A percentile compares a stretch with the other conserved stretches of the same genome.
Evolutionary conservation across 352 stramenopile genomes (phyloP).

Genomic region (Pythium biforme): DNA sequence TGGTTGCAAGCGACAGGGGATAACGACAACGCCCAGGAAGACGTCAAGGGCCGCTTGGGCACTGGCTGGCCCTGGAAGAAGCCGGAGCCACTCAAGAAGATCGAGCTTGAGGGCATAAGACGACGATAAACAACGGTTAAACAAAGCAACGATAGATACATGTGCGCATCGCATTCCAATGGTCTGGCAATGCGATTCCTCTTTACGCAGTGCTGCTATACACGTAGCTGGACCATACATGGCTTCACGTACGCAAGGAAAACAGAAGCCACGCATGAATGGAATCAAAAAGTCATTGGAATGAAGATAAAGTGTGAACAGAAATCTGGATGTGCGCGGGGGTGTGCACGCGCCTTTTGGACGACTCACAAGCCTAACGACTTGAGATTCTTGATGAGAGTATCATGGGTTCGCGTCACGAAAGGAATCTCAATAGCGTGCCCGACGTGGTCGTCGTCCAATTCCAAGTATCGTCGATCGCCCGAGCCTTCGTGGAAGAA

Average conservation of each 20-base stretch:
- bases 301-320: background rate
- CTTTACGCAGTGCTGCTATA: too few relatives aligned
- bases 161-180: background rate
- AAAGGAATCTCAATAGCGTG: slow-evolving; percentile 15
- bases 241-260: too few relatives aligned
- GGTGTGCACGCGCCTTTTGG: background rate
- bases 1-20: slow-evolving; percentile 30
- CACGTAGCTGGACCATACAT: too few relatives aligned
- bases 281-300: too few relatives aligned
- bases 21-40: slow-evolving; percentile 35
- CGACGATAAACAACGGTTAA: slow-evolving; percentile 13
- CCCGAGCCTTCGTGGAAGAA: slow-evolving; percentile 11
- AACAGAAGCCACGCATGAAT: too few relatives aligned
- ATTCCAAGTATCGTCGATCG: slow-evolving; percentile 14
- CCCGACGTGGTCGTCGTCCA: slow-evolving; percentile 15
- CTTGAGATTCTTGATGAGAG: slow-evolving; percentile 15
- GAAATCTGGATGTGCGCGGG: background rate
- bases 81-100: slow-evolving; percentile 35
- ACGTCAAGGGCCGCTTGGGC: slow-evolving; percentile 60
- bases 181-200: background rate
- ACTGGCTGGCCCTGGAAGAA: slow-evolving; percentile 70
- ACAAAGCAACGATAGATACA: background rate
- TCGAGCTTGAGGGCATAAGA: slow-evolving; percentile 59
- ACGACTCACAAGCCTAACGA: background rate
- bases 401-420: slow-evolving; percentile 8